Conservation (phyloP, 176 grass and related monocot genomes). For the Cenchrus purpureus region DNA sequence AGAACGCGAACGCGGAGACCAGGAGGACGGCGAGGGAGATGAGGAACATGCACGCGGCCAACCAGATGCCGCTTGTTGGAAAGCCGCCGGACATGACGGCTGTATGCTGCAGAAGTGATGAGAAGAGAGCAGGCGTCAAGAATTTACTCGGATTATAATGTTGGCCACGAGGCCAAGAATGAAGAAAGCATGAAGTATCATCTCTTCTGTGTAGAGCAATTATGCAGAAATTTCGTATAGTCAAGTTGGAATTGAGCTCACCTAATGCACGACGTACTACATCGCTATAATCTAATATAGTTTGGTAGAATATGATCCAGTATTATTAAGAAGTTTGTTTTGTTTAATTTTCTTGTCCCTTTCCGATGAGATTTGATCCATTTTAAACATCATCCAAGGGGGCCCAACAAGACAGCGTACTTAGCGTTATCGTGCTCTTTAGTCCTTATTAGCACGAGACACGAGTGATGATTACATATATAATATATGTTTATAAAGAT, state of each 20-base stretch:
- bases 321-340: neutral
- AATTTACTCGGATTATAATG: neutral
- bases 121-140: neutral
- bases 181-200: neutral
- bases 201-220: neutral
- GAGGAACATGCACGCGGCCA: neutral
- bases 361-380: neutral
- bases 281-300: neutral
- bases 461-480: no score
- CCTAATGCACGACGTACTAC: conserved; percentile 1
- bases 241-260: conserved; percentile 2
- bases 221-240: neutral
- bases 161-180: no score
- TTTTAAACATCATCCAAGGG: no score
- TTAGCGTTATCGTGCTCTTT: no score
- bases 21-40: conserved; percentile 8
- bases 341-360: neutral
- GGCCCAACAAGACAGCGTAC: no score
- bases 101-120: neutral
- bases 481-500: no score
- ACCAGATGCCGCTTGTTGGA: neutral
- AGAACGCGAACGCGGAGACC: neutral
- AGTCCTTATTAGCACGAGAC: no score
- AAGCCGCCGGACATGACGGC: neutral
- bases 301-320: neutral